Evolutionary conservation across 441 rosid species (phyloP).

Genomic region (Bocquillonia castaneifolia): DNA sequence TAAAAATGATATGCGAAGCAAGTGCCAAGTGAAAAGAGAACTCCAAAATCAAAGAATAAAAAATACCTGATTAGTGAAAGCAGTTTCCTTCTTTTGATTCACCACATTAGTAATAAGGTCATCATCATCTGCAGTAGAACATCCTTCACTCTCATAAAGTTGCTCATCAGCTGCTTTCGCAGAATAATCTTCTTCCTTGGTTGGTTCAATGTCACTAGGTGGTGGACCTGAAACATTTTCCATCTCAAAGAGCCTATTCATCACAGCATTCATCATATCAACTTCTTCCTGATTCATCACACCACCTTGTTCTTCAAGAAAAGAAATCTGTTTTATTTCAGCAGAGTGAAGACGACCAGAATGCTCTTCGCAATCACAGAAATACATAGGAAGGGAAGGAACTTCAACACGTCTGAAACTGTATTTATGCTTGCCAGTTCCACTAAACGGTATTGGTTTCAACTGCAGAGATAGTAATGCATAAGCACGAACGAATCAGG

Average conservation of each 20-base stretch:
- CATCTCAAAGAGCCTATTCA: conserved; percentile 59
- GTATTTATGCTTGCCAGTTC: conserved; percentile 87
- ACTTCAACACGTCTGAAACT: conserved; percentile 66
- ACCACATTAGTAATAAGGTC: conserved; percentile 49
- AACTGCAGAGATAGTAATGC: conserved; percentile 37
- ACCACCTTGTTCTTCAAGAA: conserved; percentile 32
- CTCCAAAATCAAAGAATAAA: not conserved
- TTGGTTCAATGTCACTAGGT: conserved; percentile 5
- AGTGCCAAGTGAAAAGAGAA: not conserved
- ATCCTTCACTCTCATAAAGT: conserved; percentile 30
- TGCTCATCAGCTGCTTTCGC: conserved; percentile 13
- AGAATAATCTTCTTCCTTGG: conserved; percentile 22
- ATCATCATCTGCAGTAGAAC: conserved; percentile 41
- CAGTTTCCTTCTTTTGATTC: conserved; percentile 15
- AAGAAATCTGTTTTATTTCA: conserved; percentile 29
- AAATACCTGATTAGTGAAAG: conserved; percentile 43
- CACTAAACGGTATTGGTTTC: conserved; percentile 61
- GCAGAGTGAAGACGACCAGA: conserved; percentile 29
- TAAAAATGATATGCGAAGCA: not conserved
- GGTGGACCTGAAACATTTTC: conserved; percentile 28
- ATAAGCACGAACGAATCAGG: not conserved
- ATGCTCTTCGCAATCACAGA: conserved; percentile 91
- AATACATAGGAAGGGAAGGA: conserved; percentile 49
- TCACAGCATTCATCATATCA: conserved; percentile 63
- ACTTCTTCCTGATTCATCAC: conserved; percentile 56